Conservation (phyloP, 257 asterid species). For the Lavandula angustifolia region DNA sequence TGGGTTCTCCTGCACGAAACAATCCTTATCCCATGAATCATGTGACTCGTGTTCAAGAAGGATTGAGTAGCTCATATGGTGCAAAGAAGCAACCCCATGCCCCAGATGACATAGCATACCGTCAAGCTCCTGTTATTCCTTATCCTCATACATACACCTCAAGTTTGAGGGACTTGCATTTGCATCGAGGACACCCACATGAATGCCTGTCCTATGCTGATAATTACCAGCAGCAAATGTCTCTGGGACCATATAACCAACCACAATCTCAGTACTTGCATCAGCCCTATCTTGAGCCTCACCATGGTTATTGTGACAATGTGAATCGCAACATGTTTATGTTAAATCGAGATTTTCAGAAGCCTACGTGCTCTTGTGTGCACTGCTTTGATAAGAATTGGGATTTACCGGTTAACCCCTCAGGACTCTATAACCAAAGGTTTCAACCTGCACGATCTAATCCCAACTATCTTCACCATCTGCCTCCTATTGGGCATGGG, state of each 20-base stretch:
- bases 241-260: slow-evolving; percentile 42
- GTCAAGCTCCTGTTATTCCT: slow-evolving; percentile 41
- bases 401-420: slow-evolving; percentile 51
- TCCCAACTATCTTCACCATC: slow-evolving; percentile 35
- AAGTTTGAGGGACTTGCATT: slow-evolving; percentile 46
- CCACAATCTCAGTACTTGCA: slow-evolving; percentile 44
- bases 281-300: slow-evolving; percentile 44
- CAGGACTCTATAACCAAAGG: slow-evolving; percentile 40
- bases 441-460: slow-evolving; percentile 41
- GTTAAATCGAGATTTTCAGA: slow-evolving; percentile 59
- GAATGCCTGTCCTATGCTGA: slow-evolving; percentile 46
- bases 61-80: slow-evolving; percentile 40
- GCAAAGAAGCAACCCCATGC: slow-evolving; percentile 42
- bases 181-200: slow-evolving; percentile 40
- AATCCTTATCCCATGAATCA: slow-evolving; percentile 50
- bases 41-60: slow-evolving; percentile 42
- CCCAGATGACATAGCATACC: slow-evolving; percentile 42
- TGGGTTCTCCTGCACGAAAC: slow-evolving; percentile 38
- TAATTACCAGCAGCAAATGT: slow-evolving; percentile 47
- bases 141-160: slow-evolving; percentile 42
- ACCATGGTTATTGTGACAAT: slow-evolving; percentile 45
- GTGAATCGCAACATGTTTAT: slow-evolving; percentile 44
- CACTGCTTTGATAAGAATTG: slow-evolving; percentile 55
- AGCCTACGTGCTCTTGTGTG: slow-evolving; percentile 71
- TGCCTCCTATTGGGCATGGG: slow-evolving; percentile 36